A percentile compares a stretch with the other conserved stretches of the same genome.
Evolutionary conservation across 2,329 filamentous ascomycete species (phyloP).

Genomic region (Aspergillus felis): DNA sequence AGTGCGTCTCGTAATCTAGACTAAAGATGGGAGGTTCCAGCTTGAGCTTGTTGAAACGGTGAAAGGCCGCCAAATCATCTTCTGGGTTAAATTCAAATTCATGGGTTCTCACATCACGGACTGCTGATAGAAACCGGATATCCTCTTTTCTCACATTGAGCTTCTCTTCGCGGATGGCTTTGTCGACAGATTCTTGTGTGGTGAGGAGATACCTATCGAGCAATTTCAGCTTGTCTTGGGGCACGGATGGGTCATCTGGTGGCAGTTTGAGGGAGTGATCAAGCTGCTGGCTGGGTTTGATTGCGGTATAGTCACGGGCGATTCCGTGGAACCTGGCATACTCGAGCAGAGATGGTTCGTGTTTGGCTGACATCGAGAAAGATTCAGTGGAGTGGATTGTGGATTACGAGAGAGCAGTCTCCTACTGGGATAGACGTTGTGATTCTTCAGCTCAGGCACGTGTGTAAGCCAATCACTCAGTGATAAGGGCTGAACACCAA

Average conservation of each 20-base stretch:
- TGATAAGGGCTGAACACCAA: neutral
- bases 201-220: constrained; percentile 12
- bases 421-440: neutral
- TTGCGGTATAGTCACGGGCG: constrained; percentile 32
- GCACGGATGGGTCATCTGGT: neutral
- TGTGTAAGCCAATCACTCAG: neutral
- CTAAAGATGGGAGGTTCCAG: constrained; percentile 46
- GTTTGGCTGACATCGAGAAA: constrained; percentile 8
- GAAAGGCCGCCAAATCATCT: constrained; percentile 17
- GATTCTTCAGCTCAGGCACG: neutral
- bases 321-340: constrained; percentile 48
- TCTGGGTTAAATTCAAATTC: constrained; percentile 14
- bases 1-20: constrained; percentile 42
- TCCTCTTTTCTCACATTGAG: constrained; percentile 29
- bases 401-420: neutral
- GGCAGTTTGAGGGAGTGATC: constrained; percentile 14
- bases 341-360: constrained; percentile 40
- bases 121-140: constrained; percentile 28
- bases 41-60: constrained; percentile 31
- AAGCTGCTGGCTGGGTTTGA: constrained; percentile 20
- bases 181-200: constrained; percentile 8
- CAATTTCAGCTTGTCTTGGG: constrained; percentile 18
- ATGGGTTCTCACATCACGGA: constrained; percentile 14
- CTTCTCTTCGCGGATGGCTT: constrained; percentile 26
- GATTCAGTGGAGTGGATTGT: neutral